These are phyloP conservation scores for Chlamydomonas reinhardtii DNA, from an alignment of 163 green algal species.

Conservation along the genomic window DNA sequence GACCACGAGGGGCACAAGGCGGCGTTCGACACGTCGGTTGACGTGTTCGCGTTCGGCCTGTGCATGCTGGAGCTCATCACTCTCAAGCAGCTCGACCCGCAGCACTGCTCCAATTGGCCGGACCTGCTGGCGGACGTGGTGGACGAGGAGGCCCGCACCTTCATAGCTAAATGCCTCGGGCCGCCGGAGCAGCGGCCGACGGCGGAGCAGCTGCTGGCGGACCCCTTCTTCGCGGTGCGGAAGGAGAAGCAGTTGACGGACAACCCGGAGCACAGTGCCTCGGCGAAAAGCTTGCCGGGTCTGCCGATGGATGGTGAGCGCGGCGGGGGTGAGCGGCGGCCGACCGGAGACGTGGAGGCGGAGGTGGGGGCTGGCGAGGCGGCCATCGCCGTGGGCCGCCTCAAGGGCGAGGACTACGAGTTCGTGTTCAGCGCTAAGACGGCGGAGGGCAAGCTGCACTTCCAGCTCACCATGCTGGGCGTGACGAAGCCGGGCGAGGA, in stretches of 20 bases:
- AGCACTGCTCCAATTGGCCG: constrained; percentile 67
- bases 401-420: constrained; percentile 93
- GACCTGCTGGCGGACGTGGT: constrained; percentile 73
- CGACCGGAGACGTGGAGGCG: neutral
- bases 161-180: constrained; percentile 75
- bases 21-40: constrained; percentile 59
- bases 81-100: constrained; percentile 76
- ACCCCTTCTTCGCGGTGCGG: constrained; percentile 63
- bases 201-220: constrained; percentile 79
- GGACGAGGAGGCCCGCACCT: constrained; percentile 61
- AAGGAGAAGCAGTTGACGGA: constrained; percentile 11
- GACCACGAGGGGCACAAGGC: constrained; percentile 47
- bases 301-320: neutral
- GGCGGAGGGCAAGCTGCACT: constrained; percentile 85
- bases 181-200: constrained; percentile 68
- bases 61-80: constrained; percentile 94
- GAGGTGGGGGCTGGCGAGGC: constrained; percentile 26
- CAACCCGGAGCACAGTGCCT: constrained; percentile 20
- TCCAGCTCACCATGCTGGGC: constrained; percentile 85
- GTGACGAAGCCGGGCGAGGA: constrained; percentile 65
- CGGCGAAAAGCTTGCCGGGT: neutral
- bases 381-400: constrained; percentile 75
- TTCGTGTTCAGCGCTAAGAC: constrained; percentile 88
- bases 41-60: constrained; percentile 95
- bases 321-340: constrained; percentile 3